A percentile compares a stretch with the other conserved stretches of the same genome.
These are phyloP conservation scores for Starmerella sirachaensis DNA, from an alignment of 805 yeast genomes.

Conservation along the genomic window DNA sequence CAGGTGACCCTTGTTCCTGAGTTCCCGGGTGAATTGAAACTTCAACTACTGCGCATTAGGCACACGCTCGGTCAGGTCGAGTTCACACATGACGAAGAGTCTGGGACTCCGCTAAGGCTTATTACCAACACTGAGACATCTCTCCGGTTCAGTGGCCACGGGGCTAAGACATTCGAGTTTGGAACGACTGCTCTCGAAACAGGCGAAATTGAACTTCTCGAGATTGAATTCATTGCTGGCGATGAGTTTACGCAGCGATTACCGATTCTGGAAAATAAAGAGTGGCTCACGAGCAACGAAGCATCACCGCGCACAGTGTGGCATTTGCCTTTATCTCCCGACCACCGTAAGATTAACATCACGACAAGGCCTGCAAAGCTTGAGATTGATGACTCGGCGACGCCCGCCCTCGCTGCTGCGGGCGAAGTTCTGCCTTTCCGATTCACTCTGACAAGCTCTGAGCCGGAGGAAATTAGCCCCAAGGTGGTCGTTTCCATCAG, in stretches of 20 bases:
- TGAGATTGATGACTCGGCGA: slow-evolving; percentile 13
- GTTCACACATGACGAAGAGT: background rate
- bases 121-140: slow-evolving; percentile 3
- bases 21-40: slow-evolving; percentile 10
- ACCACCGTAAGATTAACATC: slow-evolving; percentile 8
- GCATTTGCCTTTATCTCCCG: slow-evolving; percentile 12
- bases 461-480: slow-evolving; percentile 22
- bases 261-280: slow-evolving; percentile 3
- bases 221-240: slow-evolving; percentile 12
- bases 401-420: slow-evolving; percentile 20
- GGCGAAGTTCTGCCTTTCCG: slow-evolving; percentile 22
- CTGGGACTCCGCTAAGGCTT: background rate
- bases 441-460: slow-evolving; percentile 22
- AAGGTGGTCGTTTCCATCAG: slow-evolving; percentile 4
- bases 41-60: slow-evolving; percentile 10
- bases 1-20: slow-evolving; percentile 19
- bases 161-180: slow-evolving; percentile 24
- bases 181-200: slow-evolving; percentile 20
- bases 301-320: slow-evolving; percentile 4
- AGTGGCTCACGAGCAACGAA: slow-evolving; percentile 7
- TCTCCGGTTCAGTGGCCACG: slow-evolving; percentile 19
- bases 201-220: slow-evolving; percentile 22
- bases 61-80: slow-evolving; percentile 13
- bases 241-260: slow-evolving; percentile 12
- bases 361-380: slow-evolving; percentile 27